Evolutionary conservation across 23 red algal genomes (phyloP).

Genomic region (Gracilariopsis chorda): DNA sequence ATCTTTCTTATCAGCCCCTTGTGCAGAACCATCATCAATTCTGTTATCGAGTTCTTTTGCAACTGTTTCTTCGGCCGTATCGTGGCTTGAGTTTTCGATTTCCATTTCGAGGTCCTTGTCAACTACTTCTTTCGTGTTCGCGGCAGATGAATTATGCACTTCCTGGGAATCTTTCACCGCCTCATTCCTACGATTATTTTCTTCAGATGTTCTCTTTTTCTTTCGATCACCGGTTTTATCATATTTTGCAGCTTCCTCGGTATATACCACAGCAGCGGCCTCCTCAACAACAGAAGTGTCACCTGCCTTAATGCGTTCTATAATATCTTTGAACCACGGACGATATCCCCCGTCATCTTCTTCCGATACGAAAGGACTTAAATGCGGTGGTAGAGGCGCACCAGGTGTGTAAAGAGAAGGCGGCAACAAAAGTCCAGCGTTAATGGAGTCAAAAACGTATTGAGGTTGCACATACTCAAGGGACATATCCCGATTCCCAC

Average conservation of each 20-base stretch:
- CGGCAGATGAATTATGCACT: background rate
- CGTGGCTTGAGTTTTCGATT: background rate
- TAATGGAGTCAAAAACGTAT: slow-evolving; percentile 96
- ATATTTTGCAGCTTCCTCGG: background rate
- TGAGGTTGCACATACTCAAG: slow-evolving; percentile 98
- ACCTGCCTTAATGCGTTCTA: slow-evolving; percentile 76
- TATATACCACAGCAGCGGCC: slow-evolving; percentile 58
- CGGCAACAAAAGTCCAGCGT: slow-evolving; percentile 73
- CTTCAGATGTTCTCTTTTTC: background rate
- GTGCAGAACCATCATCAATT: background rate
- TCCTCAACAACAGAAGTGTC: slow-evolving; percentile 73
- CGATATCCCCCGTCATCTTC: slow-evolving; percentile 67
- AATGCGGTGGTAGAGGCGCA: slow-evolving; percentile 53
- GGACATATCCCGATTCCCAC: slow-evolving; percentile 57
- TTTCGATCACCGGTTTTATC: background rate
- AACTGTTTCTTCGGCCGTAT: background rate
- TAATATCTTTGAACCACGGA: slow-evolving; percentile 65
- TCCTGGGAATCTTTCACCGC: background rate
- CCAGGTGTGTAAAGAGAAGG: slow-evolving; percentile 73
- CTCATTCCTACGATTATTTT: no score
- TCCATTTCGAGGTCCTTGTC: background rate
- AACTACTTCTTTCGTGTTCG: background rate
- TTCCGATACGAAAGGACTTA: slow-evolving; percentile 58
- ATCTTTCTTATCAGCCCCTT: background rate
- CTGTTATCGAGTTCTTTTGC: background rate